Percentiles rank a stretch among this genome's conserved stretches.
Conservation (phyloP, 352 stramenopile genomes). For the Pythium folliculosum region DNA sequence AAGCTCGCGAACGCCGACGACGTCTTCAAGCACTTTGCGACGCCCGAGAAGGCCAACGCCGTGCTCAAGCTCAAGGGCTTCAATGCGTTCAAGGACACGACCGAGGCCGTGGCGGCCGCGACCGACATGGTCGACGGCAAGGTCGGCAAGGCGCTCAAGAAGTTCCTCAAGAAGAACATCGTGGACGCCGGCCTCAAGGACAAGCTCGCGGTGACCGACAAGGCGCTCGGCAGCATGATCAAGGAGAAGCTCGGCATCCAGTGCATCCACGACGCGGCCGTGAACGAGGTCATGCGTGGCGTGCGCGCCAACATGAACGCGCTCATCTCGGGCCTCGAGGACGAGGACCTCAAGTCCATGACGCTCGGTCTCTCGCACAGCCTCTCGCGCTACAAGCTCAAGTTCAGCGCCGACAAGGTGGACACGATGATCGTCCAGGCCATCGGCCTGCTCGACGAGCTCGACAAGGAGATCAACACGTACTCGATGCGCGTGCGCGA, state of each 20-base stretch:
- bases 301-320: constrained; percentile 96
- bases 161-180: constrained; percentile 99
- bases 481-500: constrained; percentile 99
- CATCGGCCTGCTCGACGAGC: constrained; percentile 98
- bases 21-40: constrained; percentile 93
- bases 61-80: constrained; percentile 97
- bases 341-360: constrained; percentile 95
- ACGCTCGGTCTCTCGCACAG: constrained; percentile 98
- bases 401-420: constrained; percentile 99
- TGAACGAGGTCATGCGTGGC: constrained; percentile 96
- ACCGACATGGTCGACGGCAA: constrained; percentile 98
- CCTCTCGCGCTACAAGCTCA: constrained; percentile 99
- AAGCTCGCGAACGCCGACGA: constrained; percentile 91
- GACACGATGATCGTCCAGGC: constrained; percentile 99
- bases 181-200: constrained; percentile 93
- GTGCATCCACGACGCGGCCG: constrained; percentile 90
- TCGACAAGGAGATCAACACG: constrained; percentile 99
- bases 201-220: constrained; percentile 97
- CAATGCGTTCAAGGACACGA: constrained; percentile 98
- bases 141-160: constrained; percentile 97
- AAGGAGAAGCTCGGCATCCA: constrained; percentile 98
- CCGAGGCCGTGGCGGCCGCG: constrained; percentile 96
- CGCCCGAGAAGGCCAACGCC: constrained; percentile 88
- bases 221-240: constrained; percentile 94
- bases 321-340: constrained; percentile 91